Percentiles rank a stretch among this genome's conserved stretches.
phyloP scores from a whole-genome alignment of 2,329 filamentous ascomycete species.

The Pseudovirgaria hyperparasitica region DNA sequence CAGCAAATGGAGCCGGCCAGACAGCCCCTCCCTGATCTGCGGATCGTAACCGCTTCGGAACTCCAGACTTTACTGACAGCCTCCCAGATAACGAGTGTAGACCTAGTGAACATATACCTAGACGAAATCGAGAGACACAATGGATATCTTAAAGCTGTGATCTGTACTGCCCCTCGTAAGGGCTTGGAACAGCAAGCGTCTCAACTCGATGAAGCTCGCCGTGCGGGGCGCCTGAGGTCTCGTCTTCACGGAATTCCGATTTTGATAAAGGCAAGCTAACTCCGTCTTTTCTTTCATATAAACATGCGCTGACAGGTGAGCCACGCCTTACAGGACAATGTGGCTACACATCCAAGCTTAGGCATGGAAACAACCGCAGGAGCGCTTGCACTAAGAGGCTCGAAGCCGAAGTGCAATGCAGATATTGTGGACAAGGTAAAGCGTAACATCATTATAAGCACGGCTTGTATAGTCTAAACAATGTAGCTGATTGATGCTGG shows the following conservation, averaged over 20 bases:
- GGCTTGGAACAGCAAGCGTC: too few relatives aligned
- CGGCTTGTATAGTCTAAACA: neutral
- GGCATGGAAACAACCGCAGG: slow-evolving; percentile 19
- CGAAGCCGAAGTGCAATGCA: slow-evolving; percentile 9
- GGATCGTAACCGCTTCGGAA: slow-evolving; percentile 17
- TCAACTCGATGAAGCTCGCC: too few relatives aligned
- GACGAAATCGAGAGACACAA: slow-evolving; percentile 5
- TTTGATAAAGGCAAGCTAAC: slow-evolving; percentile 4
- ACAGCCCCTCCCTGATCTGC: slow-evolving; percentile 16
- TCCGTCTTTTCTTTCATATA: slow-evolving; percentile 11
- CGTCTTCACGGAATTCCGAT: slow-evolving; percentile 11
- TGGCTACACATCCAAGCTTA: slow-evolving; percentile 11
- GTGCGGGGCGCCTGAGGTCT: too few relatives aligned
- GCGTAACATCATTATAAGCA: neutral
- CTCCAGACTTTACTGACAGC: slow-evolving; percentile 18
- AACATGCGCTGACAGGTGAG: slow-evolving; percentile 14
- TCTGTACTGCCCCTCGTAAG: slow-evolving; percentile 11
- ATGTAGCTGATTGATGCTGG: slow-evolving; percentile 12
- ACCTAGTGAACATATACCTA: slow-evolving; percentile 5
- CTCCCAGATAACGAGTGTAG: slow-evolving; percentile 3
- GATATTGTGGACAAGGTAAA: slow-evolving; percentile 10
- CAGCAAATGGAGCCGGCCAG: too few relatives aligned
- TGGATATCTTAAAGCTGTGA: slow-evolving; percentile 9
- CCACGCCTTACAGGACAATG: slow-evolving; percentile 19
- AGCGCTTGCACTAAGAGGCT: slow-evolving; percentile 10